Conservation (phyloP, 345 rosid genomes). For the Cochlearia excelsa region DNA sequence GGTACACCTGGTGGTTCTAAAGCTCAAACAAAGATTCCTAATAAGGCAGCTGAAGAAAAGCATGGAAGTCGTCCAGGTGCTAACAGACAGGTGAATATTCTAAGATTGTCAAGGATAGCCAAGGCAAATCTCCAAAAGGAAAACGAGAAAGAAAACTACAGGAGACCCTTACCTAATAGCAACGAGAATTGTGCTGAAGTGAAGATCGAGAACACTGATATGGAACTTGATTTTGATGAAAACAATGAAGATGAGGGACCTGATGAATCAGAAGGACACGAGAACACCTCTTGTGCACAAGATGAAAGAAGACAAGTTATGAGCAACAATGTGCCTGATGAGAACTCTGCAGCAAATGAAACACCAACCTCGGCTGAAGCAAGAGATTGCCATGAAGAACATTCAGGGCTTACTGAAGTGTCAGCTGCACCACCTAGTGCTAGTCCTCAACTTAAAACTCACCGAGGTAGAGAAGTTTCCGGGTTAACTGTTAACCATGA, state of each 20-base stretch:
- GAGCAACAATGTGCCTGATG: constrained; percentile 41
- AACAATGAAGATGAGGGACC: constrained; percentile 67
- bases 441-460: constrained; percentile 62
- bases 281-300: constrained; percentile 39
- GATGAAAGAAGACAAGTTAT: constrained; percentile 45
- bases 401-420: constrained; percentile 55
- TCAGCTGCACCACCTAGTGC: constrained; percentile 59
- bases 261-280: constrained; percentile 71
- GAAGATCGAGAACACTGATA: constrained; percentile 86
- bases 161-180: constrained; percentile 71
- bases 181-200: constrained; percentile 83
- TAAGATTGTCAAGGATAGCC: constrained; percentile 92
- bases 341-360: constrained; percentile 37
- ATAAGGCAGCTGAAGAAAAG: constrained; percentile 59
- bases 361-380: constrained; percentile 50
- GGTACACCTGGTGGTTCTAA: constrained; percentile 53
- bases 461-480: constrained; percentile 53
- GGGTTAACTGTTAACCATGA: constrained; percentile 50
- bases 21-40: constrained; percentile 54
- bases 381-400: constrained; percentile 51
- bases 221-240: constrained; percentile 98
- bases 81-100: constrained; percentile 67
- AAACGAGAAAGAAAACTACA: constrained; percentile 94
- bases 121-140: constrained; percentile 86
- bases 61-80: constrained; percentile 58